Evolutionary conservation across 495 filamentous ascomycete genomes (phyloP), one percentile per base, ranked within the genome.

Genomic region (Lasiosphaeria ovina): DNA sequence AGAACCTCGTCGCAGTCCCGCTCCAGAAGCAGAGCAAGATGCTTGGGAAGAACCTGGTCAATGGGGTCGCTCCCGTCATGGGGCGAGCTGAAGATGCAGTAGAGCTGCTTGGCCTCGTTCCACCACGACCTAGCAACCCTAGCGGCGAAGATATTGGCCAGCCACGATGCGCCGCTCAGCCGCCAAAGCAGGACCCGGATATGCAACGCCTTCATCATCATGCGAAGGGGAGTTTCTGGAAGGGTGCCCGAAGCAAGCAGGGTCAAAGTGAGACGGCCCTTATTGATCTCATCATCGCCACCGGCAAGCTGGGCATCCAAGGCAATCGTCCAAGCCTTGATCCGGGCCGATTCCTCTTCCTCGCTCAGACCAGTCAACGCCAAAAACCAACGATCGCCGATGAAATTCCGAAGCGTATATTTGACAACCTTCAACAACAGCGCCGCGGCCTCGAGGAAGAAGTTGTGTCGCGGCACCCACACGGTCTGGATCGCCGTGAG

Each of bases 301-400:
- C 93, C 93, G n/a, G 91, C 89, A 7, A 98, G 84, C 69, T 97
- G 93, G 57, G 93, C 93, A 74, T 98, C 93, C 52, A 97, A 83
- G 36, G 93, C 93, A 67, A 97, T 97, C 48, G 88, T 83, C 93
- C 93, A 98, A 0, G 92, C 92, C 75, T 95, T 96, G 62, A 95
- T 83, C 34, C 93, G 83, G 11, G 91, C 92, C 47, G 80, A 84
- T 73, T 97, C 93, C 64, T 96, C 85, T 54, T 97, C 92, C 65
- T 89, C 86, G 11, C 87, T 94, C 38, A 88, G 83, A 1, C 92
- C 90, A 4, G 90, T 91, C 17, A 93, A 73, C 67, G 85, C 80
- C 49, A 91, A 85, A 71, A 93, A 98, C 3, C 87, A 75, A 4
- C 85, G 77, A 72, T 85, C 84, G 35, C 92, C 92, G 62, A 96